Conservation (phyloP, 768 basidiomycete genomes). For the Termitomyces sp. region DNA sequence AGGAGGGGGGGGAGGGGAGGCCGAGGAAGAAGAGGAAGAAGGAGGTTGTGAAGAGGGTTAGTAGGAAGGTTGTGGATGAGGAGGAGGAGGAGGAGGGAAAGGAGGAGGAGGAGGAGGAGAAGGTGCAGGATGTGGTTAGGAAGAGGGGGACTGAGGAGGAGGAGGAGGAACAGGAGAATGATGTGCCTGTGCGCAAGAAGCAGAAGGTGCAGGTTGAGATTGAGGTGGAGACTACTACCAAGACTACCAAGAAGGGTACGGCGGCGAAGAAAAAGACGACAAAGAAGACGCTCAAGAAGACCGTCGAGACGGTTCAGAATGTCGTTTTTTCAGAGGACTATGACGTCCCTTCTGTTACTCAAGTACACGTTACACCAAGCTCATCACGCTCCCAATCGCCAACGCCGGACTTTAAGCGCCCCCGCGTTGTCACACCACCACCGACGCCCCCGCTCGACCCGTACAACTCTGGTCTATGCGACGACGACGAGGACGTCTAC, state of each 20-base stretch:
- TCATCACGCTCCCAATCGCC: conserved; percentile 51
- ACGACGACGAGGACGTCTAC: conserved; percentile 90
- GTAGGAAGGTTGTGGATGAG: conserved; percentile 52
- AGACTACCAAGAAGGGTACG: conserved; percentile 27
- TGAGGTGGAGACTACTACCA: conserved; percentile 25
- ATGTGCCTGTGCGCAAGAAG: conserved; percentile 45
- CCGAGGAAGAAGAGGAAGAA: conserved; percentile 61
- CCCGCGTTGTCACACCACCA: conserved; percentile 30
- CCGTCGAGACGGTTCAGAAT: conserved; percentile 35
- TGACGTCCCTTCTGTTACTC: conserved; percentile 45
- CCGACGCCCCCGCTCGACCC: conserved; percentile 54
- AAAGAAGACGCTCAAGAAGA: conserved; percentile 38
- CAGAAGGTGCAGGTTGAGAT: conserved; percentile 25
- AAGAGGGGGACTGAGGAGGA: conserved; percentile 25
- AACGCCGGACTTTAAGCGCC: conserved; percentile 27
- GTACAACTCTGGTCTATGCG: conserved; percentile 54
- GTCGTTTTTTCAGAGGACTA: conserved; percentile 51
- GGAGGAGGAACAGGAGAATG: conserved; percentile 27
- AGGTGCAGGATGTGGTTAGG: conserved; percentile 47
- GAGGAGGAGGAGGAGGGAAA: conserved; percentile 53
- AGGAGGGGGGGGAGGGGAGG: conserved; percentile 33
- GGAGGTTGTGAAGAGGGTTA: conserved; percentile 34
- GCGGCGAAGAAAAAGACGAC: conserved; percentile 37
- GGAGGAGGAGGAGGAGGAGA: conserved; percentile 46
- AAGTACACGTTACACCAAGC: conserved; percentile 43